Conservation (phyloP, 2,329 filamentous ascomycete species). For the Massarina eburnea region DNA sequence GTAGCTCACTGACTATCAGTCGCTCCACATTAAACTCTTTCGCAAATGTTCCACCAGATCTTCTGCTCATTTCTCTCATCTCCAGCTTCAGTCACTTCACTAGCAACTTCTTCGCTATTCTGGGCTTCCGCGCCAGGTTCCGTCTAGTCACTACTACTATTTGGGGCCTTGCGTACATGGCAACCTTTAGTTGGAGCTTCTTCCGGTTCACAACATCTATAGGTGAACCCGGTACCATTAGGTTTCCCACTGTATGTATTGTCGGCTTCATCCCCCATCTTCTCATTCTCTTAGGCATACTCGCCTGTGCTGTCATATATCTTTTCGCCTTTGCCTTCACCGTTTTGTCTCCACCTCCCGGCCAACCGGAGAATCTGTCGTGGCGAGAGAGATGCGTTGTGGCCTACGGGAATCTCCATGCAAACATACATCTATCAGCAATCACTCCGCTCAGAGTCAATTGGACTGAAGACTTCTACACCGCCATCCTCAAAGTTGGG, state of each 20-base stretch:
- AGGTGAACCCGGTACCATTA: conserved; percentile 65
- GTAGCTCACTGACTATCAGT: conserved; percentile 43
- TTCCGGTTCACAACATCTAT: conserved; percentile 41
- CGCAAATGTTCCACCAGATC: conserved; percentile 86
- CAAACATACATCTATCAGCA: conserved; percentile 78
- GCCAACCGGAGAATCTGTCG: conserved; percentile 47
- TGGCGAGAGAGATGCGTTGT: conserved; percentile 63
- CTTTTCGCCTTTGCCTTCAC: conserved; percentile 73
- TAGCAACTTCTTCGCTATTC: conserved; percentile 78
- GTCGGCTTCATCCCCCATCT: conserved; percentile 94
- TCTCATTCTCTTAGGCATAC: conserved; percentile 78
- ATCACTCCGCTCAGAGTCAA: conserved; percentile 69
- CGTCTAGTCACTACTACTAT: conserved; percentile 85
- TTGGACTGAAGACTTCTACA: conserved; percentile 94
- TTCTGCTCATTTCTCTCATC: conserved; percentile 83
- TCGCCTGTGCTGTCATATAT: conserved; percentile 77
- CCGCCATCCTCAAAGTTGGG: conserved; percentile 79
- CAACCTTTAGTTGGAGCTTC: conserved; percentile 77
- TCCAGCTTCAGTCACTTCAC: conserved; percentile 86
- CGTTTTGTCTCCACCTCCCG: conserved; percentile 64
- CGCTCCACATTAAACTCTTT: conserved; percentile 70
- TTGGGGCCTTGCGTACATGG: conserved; percentile 90
- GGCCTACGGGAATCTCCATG: conserved; percentile 88
- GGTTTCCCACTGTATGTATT: conserved; percentile 92
- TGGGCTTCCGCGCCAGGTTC: conserved; percentile 75